These are phyloP conservation scores for Iris pallida DNA, from an alignment of 116 monocot species.

Conservation along the genomic window DNA sequence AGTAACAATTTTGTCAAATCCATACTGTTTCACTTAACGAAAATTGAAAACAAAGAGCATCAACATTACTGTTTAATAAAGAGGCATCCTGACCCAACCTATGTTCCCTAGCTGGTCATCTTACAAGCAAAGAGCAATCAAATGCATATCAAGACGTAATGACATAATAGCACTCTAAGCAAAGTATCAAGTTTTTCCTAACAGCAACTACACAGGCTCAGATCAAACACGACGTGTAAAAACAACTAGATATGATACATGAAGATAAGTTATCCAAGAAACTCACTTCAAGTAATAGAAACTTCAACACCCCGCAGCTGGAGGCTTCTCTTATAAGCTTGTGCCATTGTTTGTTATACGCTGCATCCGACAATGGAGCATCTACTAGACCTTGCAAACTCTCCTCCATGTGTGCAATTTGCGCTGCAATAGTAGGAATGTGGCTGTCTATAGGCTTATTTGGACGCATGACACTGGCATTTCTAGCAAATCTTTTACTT, in stretches of 20 bases:
- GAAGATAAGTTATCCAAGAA: constrained; percentile 9
- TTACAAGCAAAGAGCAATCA: no score
- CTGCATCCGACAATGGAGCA: constrained; percentile 42
- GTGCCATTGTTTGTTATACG: constrained; percentile 48
- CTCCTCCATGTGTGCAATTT: constrained; percentile 78
- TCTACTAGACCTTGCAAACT: constrained; percentile 53
- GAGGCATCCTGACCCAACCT: no score
- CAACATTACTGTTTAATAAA: no score
- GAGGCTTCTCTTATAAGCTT: constrained; percentile 46
- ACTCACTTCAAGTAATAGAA: constrained; percentile 71
- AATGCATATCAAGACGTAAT: no score
- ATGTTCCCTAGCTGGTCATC: no score
- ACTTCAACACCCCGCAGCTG: constrained; percentile 36
- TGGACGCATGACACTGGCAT: constrained; percentile 28
- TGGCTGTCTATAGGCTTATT: constrained; percentile 38
- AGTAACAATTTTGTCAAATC: no score
- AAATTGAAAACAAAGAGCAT: no score
- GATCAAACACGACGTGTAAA: neutral
- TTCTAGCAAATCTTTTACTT: constrained; percentile 46
- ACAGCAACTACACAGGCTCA: neutral
- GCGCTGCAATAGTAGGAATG: constrained; percentile 48
- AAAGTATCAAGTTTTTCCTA: neutral
- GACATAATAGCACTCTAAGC: no score
- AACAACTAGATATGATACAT: neutral
- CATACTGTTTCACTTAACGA: no score